phyloP scores from a whole-genome alignment of 768 basidiomycete species.

The Lactarius sp. region DNA sequence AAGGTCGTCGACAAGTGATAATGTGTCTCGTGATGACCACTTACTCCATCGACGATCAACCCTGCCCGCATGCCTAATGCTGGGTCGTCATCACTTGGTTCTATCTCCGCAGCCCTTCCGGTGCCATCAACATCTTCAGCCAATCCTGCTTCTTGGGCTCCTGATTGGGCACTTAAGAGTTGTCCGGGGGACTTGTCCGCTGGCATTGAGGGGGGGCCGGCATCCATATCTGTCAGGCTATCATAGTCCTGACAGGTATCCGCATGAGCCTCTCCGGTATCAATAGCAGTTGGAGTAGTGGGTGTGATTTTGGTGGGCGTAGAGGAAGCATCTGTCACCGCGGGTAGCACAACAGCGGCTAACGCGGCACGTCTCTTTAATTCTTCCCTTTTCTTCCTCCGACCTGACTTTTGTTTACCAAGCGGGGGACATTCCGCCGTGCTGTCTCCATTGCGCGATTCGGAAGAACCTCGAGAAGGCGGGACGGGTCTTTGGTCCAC shows the following conservation, averaged over 20 bases:
- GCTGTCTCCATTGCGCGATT: not conserved
- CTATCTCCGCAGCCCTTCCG: not conserved
- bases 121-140: not conserved
- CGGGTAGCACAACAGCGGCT: not conserved
- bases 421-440: not conserved
- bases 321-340: not conserved
- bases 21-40: not conserved
- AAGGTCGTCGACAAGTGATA: not conserved
- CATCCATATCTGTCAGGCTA: not conserved
- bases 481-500: no score
- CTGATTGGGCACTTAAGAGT: not conserved
- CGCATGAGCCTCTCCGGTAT: not conserved
- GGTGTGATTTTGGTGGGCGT: not conserved
- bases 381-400: conserved; percentile 9
- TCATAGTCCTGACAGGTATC: not conserved
- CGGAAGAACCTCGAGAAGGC: not conserved
- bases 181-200: not conserved
- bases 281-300: not conserved
- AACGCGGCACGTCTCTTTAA: not conserved
- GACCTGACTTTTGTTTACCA: not conserved
- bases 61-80: conserved; percentile 16
- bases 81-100: not conserved
- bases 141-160: not conserved
- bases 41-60: conserved; percentile 12
- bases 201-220: not conserved